These are phyloP conservation scores for Astrothelium subdiscretum DNA, from an alignment of 495 filamentous ascomycete species.

Conservation along the genomic window DNA sequence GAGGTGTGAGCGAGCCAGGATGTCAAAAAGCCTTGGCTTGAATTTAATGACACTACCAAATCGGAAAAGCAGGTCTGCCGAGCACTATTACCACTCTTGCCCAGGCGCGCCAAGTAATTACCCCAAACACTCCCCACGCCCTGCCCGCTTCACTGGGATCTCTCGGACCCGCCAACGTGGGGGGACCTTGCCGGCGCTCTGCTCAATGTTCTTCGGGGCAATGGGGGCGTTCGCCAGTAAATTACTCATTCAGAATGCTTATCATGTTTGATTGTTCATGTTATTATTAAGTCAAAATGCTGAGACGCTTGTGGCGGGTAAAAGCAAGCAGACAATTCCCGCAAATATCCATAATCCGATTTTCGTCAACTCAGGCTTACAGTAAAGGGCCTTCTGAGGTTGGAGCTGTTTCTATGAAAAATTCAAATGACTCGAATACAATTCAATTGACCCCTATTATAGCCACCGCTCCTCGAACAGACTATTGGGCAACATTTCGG, in stretches of 20 bases:
- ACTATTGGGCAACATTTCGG: conserved; percentile 79
- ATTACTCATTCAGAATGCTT: too few relatives aligned
- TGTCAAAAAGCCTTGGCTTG: too few relatives aligned
- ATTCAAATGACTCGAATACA: not conserved
- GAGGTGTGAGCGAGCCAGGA: too few relatives aligned
- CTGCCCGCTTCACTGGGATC: too few relatives aligned
- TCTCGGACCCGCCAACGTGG: too few relatives aligned
- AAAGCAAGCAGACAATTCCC: not conserved
- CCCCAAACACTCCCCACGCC: too few relatives aligned
- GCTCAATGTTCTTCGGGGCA: too few relatives aligned
- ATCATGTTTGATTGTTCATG: too few relatives aligned
- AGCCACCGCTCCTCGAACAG: conserved; percentile 62
- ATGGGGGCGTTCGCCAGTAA: too few relatives aligned
- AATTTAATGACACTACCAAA: too few relatives aligned
- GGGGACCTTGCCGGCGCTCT: too few relatives aligned
- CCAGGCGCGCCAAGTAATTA: too few relatives aligned
- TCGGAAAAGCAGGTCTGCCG: not conserved
- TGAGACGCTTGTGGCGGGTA: not conserved
- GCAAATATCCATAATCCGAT: not conserved
- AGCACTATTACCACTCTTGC: not conserved
- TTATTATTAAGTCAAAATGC: not conserved
- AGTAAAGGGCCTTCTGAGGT: conserved; percentile 28
- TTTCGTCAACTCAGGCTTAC: conserved; percentile 20
- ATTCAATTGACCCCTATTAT: not conserved
- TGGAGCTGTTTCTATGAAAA: conserved; percentile 2